Percentiles rank a stretch among this genome's conserved stretches.
Conservation (phyloP, 2,329 filamentous ascomycete species). For the Aspergillus tamarii region DNA sequence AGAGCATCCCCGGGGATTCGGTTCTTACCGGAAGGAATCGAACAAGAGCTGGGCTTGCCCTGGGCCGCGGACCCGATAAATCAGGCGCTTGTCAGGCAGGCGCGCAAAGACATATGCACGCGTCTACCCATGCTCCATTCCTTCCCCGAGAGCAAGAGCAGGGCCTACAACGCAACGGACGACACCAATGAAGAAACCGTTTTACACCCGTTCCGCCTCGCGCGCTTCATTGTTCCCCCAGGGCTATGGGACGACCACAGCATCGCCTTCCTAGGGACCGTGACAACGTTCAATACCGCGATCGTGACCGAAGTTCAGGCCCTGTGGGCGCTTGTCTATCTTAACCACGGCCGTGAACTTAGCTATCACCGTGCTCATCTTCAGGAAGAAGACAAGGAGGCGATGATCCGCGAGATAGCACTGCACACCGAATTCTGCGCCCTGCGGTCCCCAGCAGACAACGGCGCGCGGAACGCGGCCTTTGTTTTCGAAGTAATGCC, state of each 20-base stretch:
- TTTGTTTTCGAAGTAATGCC: not conserved
- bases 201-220: not conserved
- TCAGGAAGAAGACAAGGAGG: not conserved
- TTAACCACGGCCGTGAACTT: not conserved
- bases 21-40: not conserved
- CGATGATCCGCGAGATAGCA: not conserved
- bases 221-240: not conserved
- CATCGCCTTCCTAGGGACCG: not conserved
- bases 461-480: not conserved
- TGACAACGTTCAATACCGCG: not conserved
- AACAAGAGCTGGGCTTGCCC: not conserved
- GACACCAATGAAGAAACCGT: not conserved
- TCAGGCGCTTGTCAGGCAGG: not conserved
- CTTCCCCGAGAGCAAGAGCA: not conserved
- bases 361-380: not conserved
- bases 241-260: not conserved
- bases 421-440: not conserved
- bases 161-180: not conserved
- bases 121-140: not conserved
- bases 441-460: not conserved
- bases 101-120: not conserved
- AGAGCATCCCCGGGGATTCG: not conserved
- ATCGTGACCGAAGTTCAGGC: not conserved
- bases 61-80: not conserved
- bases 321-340: not conserved